phyloP scores from a whole-genome alignment of 495 filamentous ascomycete genomes.

The Ramalina peruviana region DNA sequence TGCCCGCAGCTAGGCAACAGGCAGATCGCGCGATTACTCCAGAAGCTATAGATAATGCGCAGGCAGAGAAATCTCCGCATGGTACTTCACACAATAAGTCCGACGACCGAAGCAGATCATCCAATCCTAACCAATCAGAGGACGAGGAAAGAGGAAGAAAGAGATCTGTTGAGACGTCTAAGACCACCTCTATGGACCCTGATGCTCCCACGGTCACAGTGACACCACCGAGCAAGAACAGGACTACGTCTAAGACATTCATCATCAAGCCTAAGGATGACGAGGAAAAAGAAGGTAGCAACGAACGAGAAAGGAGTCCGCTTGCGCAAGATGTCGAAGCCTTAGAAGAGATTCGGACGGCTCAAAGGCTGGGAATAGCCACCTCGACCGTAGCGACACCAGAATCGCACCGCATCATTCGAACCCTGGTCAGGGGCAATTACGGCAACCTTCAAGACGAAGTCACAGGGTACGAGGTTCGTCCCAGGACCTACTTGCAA shows the following conservation, averaged over 20 bases:
- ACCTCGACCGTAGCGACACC: constrained; percentile 62
- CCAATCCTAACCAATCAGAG: too few species aligned
- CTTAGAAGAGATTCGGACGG: constrained; percentile 65
- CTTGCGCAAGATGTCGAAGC: constrained; percentile 82
- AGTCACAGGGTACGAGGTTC: constrained; percentile 55
- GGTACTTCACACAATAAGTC: too few species aligned
- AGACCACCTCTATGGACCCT: too few species aligned
- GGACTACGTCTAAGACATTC: constrained; percentile 36
- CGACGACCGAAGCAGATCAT: too few species aligned
- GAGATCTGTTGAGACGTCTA: too few species aligned
- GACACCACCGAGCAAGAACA: not conserved
- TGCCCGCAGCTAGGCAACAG: too few species aligned
- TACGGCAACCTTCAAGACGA: constrained; percentile 59
- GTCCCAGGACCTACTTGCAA: constrained; percentile 77
- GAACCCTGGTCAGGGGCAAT: constrained; percentile 80
- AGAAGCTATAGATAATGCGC: too few species aligned
- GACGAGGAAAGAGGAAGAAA: too few species aligned
- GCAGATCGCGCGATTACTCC: too few species aligned
- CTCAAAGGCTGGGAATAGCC: constrained; percentile 67
- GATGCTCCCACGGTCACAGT: too few species aligned
- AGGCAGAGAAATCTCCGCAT: too few species aligned
- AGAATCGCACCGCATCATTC: constrained; percentile 67
- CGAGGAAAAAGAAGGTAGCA: constrained; percentile 57
- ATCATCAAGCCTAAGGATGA: constrained; percentile 70
- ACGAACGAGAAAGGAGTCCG: constrained; percentile 47